phyloP scores from a whole-genome alignment of 768 basidiomycete genomes.

The Cystobasidium ongulense region DNA sequence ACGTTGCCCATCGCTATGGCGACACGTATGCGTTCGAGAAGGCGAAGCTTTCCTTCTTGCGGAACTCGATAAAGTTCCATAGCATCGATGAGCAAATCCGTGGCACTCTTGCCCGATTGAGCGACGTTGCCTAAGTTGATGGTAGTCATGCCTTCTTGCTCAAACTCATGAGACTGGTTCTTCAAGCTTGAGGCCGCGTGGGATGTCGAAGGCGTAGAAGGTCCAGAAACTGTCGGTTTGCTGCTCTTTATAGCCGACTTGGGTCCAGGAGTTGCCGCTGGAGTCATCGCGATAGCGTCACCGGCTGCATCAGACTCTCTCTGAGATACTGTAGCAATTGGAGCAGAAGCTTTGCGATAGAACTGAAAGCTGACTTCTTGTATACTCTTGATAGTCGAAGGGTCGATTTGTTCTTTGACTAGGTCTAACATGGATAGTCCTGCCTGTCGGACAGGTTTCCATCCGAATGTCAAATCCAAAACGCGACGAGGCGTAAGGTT shows the following conservation, averaged over 20 bases:
- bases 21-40: constrained; percentile 74
- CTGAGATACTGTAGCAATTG: background rate
- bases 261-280: constrained; percentile 4
- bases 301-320: constrained; percentile 35
- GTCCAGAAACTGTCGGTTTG: background rate
- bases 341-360: constrained; percentile 37
- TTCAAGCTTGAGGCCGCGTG: constrained; percentile 47
- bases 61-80: constrained; percentile 63
- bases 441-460: constrained; percentile 27
- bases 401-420: constrained; percentile 11
- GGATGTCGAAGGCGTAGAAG: constrained; percentile 35
- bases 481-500: constrained; percentile 55
- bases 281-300: constrained; percentile 32
- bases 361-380: constrained; percentile 43
- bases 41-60: constrained; percentile 74
- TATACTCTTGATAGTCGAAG: constrained; percentile 36
- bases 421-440: constrained; percentile 29
- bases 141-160: constrained; percentile 42
- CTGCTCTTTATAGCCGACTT: constrained; percentile 11
- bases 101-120: constrained; percentile 57
- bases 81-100: constrained; percentile 67
- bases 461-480: constrained; percentile 9
- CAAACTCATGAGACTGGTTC: constrained; percentile 35
- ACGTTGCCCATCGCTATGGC: constrained; percentile 54
- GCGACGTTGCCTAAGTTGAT: constrained; percentile 47